Conservation (phyloP, 1,284 basidiomycete species). For the Pterulicium gracile region DNA sequence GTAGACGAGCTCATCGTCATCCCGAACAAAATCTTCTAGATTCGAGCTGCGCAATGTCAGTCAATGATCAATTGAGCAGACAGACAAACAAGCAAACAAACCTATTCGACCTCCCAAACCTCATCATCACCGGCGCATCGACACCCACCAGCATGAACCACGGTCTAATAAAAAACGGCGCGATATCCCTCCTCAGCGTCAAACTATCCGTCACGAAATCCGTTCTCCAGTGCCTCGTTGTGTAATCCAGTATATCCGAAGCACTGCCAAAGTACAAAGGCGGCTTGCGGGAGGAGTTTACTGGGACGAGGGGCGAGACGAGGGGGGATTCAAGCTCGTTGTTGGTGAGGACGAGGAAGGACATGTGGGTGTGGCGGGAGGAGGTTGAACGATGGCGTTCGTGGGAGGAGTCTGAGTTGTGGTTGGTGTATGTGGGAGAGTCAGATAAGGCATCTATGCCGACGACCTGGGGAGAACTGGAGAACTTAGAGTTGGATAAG, state of each 20-base stretch:
- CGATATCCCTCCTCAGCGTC: conserved; percentile 44
- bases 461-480: conserved; percentile 1
- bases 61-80: no score
- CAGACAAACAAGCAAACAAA: no score
- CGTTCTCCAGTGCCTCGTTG: conserved; percentile 75
- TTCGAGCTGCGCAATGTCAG: no score
- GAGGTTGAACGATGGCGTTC: conserved; percentile 15
- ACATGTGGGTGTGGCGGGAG: conserved; percentile 9
- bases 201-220: conserved; percentile 81
- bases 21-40: conserved; percentile 57
- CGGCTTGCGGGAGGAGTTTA: conserved; percentile 6
- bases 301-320: background rate
- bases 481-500: conserved; percentile 6
- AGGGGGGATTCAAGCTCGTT: background rate
- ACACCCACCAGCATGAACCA: conserved; percentile 83
- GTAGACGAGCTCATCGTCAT: conserved; percentile 53
- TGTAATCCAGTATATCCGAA: conserved; percentile 56
- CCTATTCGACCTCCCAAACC: conserved; percentile 44
- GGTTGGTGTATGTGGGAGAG: conserved; percentile 8
- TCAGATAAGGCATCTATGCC: no score
- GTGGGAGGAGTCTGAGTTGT: conserved; percentile 15
- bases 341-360: conserved; percentile 3
- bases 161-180: conserved; percentile 75
- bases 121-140: conserved; percentile 72
- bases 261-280: conserved; percentile 39